Evolutionary conservation across 768 basidiomycete genomes (phyloP).

Genomic region (Mrakia gelida): DNA sequence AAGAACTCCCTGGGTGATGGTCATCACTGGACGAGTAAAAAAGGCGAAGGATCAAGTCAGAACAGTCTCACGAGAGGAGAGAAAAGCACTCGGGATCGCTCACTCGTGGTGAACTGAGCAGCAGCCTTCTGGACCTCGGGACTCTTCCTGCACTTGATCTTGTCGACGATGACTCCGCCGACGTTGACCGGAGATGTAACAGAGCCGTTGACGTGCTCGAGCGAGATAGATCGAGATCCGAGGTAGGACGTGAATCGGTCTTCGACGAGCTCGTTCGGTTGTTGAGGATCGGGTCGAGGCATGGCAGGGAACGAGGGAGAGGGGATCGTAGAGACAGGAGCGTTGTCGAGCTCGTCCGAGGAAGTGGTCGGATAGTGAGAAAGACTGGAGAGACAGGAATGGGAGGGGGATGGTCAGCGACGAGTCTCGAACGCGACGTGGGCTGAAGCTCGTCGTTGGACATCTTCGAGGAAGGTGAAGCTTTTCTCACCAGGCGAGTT

Average conservation of each 20-base stretch:
- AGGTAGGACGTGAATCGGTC: neutral
- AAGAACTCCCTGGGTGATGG: conserved; percentile 69
- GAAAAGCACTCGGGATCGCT: neutral
- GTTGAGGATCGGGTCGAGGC: conserved; percentile 12
- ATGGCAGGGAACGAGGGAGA: conserved; percentile 5
- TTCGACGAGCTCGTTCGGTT: neutral
- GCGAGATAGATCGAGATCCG: neutral
- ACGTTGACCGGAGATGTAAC: neutral
- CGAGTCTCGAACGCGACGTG: too few relatives aligned
- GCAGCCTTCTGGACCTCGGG: conserved; percentile 29
- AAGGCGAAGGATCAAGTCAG: neutral
- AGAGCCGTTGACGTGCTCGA: neutral
- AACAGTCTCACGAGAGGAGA: neutral
- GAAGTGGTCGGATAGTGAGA: conserved; percentile 29
- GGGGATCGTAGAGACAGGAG: conserved; percentile 1
- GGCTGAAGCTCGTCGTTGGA: too few relatives aligned
- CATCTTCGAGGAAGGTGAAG: too few relatives aligned
- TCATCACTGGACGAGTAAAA: conserved; percentile 54
- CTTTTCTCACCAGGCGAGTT: conserved; percentile 1
- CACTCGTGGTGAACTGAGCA: conserved; percentile 25
- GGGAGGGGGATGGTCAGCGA: too few relatives aligned
- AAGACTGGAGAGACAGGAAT: neutral
- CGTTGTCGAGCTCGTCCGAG: neutral
- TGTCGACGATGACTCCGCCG: conserved; percentile 20
- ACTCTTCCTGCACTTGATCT: conserved; percentile 28